Evolutionary conservation across 140 eudicot genomes (phyloP).

Genomic region (Erigeron philadelphicus): DNA sequence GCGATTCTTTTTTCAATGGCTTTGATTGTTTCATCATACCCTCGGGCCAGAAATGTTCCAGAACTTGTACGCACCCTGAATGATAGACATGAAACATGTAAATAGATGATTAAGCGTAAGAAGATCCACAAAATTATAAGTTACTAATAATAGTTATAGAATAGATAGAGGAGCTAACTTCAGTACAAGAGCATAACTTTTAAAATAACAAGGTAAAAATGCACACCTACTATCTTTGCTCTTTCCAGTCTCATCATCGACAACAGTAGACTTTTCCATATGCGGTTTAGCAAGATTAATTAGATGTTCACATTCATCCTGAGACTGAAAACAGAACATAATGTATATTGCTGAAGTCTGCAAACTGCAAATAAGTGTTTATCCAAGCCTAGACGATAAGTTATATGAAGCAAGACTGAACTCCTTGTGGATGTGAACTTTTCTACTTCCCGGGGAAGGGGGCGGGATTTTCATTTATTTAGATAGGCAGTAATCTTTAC

Average conservation of each 20-base stretch:
- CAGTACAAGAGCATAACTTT: background rate
- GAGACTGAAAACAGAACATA: constrained; percentile 44
- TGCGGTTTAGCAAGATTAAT: constrained; percentile 87
- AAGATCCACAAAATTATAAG: background rate
- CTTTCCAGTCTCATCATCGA: constrained; percentile 80
- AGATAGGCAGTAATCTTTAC: too few relatives aligned
- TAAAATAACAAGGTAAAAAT: constrained; percentile 16
- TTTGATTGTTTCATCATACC: constrained; percentile 56
- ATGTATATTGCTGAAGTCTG: background rate
- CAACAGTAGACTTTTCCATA: constrained; percentile 82
- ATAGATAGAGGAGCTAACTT: constrained; percentile 5
- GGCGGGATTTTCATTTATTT: too few relatives aligned
- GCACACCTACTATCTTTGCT: constrained; percentile 83
- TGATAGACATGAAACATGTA: background rate
- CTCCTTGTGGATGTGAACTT: too few relatives aligned
- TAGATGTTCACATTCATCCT: constrained; percentile 77
- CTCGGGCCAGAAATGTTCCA: constrained; percentile 87
- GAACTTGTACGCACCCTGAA: constrained; percentile 93
- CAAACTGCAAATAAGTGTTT: background rate
- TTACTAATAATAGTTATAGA: background rate
- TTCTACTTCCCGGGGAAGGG: too few relatives aligned
- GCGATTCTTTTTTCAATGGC: constrained; percentile 80
- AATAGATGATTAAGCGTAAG: background rate
- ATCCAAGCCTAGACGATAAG: background rate
- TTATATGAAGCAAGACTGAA: background rate